phyloP scores from a whole-genome alignment of 2,329 filamentous ascomycete genomes.

The Trichophyton verrucosum region DNA sequence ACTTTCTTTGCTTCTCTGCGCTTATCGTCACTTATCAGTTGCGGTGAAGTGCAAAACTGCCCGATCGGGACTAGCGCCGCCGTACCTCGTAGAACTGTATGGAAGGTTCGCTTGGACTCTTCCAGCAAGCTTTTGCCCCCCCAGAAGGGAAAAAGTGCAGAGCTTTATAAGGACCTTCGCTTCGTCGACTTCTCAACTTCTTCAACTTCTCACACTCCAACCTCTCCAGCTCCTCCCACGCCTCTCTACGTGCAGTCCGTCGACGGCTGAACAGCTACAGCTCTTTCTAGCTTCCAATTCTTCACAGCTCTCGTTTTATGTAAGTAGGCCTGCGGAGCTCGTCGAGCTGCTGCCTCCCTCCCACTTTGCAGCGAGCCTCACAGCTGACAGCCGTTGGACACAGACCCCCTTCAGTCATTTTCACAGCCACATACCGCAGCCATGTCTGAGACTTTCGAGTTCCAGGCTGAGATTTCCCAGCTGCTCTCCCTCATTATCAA shows the following conservation, averaged over 20 bases:
- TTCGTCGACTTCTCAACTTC: conserved; percentile 12
- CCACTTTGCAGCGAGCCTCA: not conserved
- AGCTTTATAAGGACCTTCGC: conserved; percentile 12
- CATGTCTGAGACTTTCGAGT: conserved; percentile 99
- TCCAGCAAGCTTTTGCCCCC: conserved; percentile 6
- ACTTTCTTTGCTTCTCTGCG: not conserved
- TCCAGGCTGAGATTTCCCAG: conserved; percentile 99
- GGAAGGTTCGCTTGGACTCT: conserved; percentile 16
- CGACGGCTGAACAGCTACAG: conserved; percentile 2
- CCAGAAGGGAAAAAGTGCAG: conserved; percentile 7
- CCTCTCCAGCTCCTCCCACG: conserved; percentile 11
- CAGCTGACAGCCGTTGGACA: not conserved
- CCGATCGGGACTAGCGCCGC: conserved; percentile 1
- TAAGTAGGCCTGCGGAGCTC: conserved; percentile 6
- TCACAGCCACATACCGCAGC: conserved; percentile 26
- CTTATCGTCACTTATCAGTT: not conserved
- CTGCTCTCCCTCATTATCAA: conserved; percentile 99
- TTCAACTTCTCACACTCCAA: conserved; percentile 14
- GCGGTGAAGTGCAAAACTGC: not conserved
- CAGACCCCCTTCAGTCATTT: conserved; percentile 4
- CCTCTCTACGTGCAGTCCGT: conserved; percentile 10
- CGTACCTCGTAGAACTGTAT: conserved; percentile 14
- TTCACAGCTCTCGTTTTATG: conserved; percentile 3
- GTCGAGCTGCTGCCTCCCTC: conserved; percentile 7
- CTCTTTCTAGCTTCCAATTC: conserved; percentile 1